Base-by-base conservation (phyloP, 768 basidiomycete genomes). In the Exsudoporus frostii region DNA sequence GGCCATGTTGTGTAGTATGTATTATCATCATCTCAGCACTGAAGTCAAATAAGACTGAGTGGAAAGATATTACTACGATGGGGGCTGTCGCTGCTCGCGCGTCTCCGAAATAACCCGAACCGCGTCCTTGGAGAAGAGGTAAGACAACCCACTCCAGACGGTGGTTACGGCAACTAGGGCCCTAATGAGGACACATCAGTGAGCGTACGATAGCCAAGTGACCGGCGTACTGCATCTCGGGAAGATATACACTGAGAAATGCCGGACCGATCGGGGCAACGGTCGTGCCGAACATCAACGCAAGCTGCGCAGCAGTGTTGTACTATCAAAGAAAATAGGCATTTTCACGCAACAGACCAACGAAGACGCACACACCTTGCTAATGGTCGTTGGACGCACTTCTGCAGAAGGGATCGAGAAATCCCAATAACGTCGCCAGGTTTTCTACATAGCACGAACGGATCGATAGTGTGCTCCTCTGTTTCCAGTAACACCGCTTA, bases 391-490 rank as follows among this genome's bases (percentile, higher is more conserved):
- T 0, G 96, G 96, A 29, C 83, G 83, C 13, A 98, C 93, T 71
- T 97, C 95, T 1, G 93, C 96, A 1, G 94, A 96, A 2, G 97
- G 93, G 46, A 97, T 84, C 10, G 90, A 90, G 57, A 97, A 92
- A 67, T 98, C 91, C 91, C 95, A 99, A 71, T 98, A 99, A 32
- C 97, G 83, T 24, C 74, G 68, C 65, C 92, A 88, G 0, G 94
- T 97, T 92, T 92, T 91, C 90, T 95, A 68, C 13, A 41, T 41
- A n/a, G 40, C 39, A 42, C 50, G 56, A 33, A 51, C 3, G 22
- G 29, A 39, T 40, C 17, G 51, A 39, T 60, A 37, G 40, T 34
- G 47, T 25, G 46, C 32, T 33, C 37, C 15, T 34, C 40, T 30
- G 10, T 47, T 30, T 54, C 29, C 29, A 24, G 22, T n/a, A 27